Evolutionary conservation across 2,329 filamentous ascomycete genomes (phyloP).

Genomic region (Fusarium begoniae): DNA sequence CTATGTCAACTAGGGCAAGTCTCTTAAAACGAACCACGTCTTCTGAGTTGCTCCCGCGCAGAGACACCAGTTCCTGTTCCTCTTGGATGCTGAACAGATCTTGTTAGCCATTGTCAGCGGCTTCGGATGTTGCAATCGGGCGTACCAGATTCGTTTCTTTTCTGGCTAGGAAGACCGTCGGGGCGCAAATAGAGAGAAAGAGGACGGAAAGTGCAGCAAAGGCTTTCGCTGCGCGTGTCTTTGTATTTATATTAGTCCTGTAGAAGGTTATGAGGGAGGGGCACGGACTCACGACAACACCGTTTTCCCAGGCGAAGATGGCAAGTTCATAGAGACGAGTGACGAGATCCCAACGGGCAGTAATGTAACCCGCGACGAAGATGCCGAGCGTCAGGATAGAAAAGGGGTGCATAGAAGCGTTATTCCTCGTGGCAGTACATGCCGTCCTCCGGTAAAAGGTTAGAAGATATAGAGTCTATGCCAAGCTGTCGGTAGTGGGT

Average conservation of each 20-base stretch:
- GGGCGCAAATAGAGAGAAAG: conserved; percentile 85
- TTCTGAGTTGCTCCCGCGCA: conserved; percentile 91
- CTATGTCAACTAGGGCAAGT: conserved; percentile 38
- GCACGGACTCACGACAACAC: conserved; percentile 79
- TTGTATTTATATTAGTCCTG: conserved; percentile 13
- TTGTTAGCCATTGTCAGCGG: conserved; percentile 33
- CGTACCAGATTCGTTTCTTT: conserved; percentile 83
- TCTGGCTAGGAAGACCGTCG: conserved; percentile 82
- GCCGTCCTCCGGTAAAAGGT: conserved; percentile 43
- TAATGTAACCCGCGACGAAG: conserved; percentile 99
- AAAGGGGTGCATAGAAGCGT: conserved; percentile 92
- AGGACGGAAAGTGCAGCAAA: conserved; percentile 83
- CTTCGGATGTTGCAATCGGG: conserved; percentile 19
- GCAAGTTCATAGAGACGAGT: conserved; percentile 96
- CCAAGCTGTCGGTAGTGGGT: conserved; percentile 36
- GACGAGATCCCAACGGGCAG: conserved; percentile 97
- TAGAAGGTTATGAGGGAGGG: neutral
- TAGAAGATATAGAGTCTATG: conserved; percentile 27
- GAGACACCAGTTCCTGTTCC: conserved; percentile 83
- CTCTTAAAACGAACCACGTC: conserved; percentile 89
- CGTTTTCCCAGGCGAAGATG: conserved; percentile 98
- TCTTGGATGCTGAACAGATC: conserved; percentile 76
- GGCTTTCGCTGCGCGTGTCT: conserved; percentile 87
- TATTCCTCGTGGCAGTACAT: conserved; percentile 55
- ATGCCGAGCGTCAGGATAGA: conserved; percentile 95